Evolutionary conservation across 2,329 filamentous ascomycete species (phyloP), one percentile per base, ranked within the genome.

Genomic region (Neodidymelliopsis sp.): DNA sequence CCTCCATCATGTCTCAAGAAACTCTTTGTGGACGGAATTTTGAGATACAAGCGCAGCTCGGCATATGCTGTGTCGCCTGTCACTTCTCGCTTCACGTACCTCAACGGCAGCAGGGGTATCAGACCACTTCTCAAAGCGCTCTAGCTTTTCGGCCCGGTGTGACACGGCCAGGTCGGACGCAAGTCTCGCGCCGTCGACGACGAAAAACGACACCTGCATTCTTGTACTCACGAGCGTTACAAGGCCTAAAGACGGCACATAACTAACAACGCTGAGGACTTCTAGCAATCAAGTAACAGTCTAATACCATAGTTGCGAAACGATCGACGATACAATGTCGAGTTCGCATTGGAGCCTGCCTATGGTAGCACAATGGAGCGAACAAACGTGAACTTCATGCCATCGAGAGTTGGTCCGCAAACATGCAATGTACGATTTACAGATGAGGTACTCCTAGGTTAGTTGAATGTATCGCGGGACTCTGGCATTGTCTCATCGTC

Each of bases 41-140:
- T 24, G 51, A 53, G 53, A 60, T 59, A 63, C 61, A 56, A 53
- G 47, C 37, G 45, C 50, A 52, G 45, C 52, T 43, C 51, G 51
- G 46, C 57, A 51, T 47, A 60, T 61, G 59, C 52, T 59, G 58
- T 65, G 57, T 61, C 53, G 56, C 59, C 63, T 66, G 63, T 66
- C 63, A 66, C 20, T 49, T 60, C 43, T 60, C 55, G 58, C 60
- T 56, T 61, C 57, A 56, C 56, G 45, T 60, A 54, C 45, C 47
- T 59, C 53, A 66, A 63, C 60, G 56, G 62, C 52, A 20, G 56
- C 63, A 66, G 57, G 64, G 62, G 53, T 63, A 20, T 39, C 43
- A 45, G 49, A 39, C 54, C 43, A 49, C 33, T 49, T 33, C 57
- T 54, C 9, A 37, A 58, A 23, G 7, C 15, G 57, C 19, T 29